These are phyloP conservation scores for Stephanodiscus triporus DNA, from an alignment of 108 stramenopile species.

Conservation along the genomic window DNA sequence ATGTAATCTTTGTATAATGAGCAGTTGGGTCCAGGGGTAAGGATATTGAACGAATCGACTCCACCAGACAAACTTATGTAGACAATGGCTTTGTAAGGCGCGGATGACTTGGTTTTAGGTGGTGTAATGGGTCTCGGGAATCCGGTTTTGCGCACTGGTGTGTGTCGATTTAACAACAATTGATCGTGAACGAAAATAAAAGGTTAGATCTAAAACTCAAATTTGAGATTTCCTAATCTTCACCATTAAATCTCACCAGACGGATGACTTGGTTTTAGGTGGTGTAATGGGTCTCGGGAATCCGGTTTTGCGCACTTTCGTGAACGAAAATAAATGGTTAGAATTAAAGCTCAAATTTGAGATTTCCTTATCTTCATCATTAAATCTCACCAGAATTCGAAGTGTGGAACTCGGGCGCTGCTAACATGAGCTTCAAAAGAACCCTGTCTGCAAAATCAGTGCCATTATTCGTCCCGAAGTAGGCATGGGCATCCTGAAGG, in stretches of 20 bases:
- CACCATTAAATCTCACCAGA: background rate
- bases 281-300: conserved; percentile 32
- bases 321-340: background rate
- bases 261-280: conserved; percentile 28
- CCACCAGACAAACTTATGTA: conserved; percentile 48
- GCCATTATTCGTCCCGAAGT: conserved; percentile 26
- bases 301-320: conserved; percentile 34
- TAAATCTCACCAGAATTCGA: conserved; percentile 31
- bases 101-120: conserved; percentile 28
- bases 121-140: conserved; percentile 32
- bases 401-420: conserved; percentile 60
- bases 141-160: conserved; percentile 36
- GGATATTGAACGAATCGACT: conserved; percentile 53
- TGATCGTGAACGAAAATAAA: background rate
- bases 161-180: background rate
- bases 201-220: background rate
- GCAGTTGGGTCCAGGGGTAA: conserved; percentile 35
- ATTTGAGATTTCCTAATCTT: background rate
- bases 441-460: conserved; percentile 31
- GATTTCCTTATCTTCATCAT: background rate
- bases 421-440: conserved; percentile 34
- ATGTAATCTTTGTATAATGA: conserved; percentile 38
- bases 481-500: conserved; percentile 29
- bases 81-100: conserved; percentile 53
- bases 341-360: background rate